These are phyloP conservation scores for Trichoderma breve DNA, from an alignment of 2,329 filamentous ascomycete genomes.

Conservation along the genomic window DNA sequence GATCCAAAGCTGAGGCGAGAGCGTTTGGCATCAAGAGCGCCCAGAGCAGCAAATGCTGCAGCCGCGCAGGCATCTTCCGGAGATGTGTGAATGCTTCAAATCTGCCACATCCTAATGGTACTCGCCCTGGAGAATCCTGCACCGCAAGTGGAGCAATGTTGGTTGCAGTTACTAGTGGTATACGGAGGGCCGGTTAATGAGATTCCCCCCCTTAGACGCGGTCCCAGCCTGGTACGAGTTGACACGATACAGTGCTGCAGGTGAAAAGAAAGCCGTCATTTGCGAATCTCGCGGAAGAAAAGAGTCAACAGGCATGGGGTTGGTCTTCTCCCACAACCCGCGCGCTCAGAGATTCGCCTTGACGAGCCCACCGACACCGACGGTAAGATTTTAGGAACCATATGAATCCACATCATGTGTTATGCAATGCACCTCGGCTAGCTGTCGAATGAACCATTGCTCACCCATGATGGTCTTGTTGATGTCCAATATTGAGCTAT, in stretches of 20 bases:
- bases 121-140: neutral
- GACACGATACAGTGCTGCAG: neutral
- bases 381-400: constrained; percentile 10
- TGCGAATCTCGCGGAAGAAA: neutral
- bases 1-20: constrained; percentile 1
- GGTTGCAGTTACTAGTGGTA: neutral
- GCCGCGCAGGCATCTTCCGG: constrained; percentile 8
- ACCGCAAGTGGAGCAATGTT: neutral
- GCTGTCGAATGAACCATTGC: neutral
- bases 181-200: neutral
- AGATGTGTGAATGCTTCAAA: neutral
- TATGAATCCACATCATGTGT: neutral
- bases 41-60: constrained; percentile 5
- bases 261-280: neutral
- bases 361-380: constrained; percentile 1
- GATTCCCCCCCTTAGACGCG: neutral
- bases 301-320: neutral
- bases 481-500: neutral
- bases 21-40: neutral
- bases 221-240: neutral
- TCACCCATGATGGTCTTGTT: neutral
- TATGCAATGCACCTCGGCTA: constrained; percentile 4
- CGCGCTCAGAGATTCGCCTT: neutral
- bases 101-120: constrained; percentile 5
- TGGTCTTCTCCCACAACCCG: neutral